Evolutionary conservation across 2,329 filamentous ascomycete genomes (phyloP), one percentile per base, ranked within the genome.

Genomic region (Aspergillus sp.): DNA sequence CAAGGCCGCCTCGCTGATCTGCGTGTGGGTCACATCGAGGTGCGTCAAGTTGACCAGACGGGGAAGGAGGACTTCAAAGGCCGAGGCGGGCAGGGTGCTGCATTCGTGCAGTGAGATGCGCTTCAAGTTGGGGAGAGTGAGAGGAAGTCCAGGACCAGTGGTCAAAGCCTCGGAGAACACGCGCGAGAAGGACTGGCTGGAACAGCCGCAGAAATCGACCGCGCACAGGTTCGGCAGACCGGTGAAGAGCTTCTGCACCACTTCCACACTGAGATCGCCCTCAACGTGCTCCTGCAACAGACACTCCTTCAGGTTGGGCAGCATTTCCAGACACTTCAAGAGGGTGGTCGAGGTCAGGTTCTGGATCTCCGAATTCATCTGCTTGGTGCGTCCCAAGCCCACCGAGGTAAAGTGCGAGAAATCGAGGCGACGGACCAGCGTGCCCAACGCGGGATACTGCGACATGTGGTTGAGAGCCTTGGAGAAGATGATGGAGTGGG

Each of bases 401-500:
- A 87, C 84, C 19, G 88, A 89, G 68, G 90, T 92, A 73, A 92
- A 92, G 76, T 92, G 89, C 56, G 88, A 91, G 64, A 94, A 92
- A 73, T 94, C 89, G 43, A 93, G 76, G 47, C 89, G 86, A 52
- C 87, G 84, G 42, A 93, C 88, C 62, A 92, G 84, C 38, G 84
- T 86, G 43, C 89, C 89, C 49, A 92, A 77, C 8, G 84, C 77
- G 2, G 84, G 82, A 66, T 91, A 85, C 53, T 81, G 75, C 43
- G 77, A 76, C 58, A 93, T 78, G 64, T 89, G 88, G 52, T 79
- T 77, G 45, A 91, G 80, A 61, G 91, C 90, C 72, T 93, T 93
- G 66, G 85, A 85, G 74, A 92, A 94, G 67, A 91, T 90, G 54
- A 85, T 79, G 22, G 89, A 93, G 76, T 92, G 89, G 5, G 89